phyloP scores from a whole-genome alignment of 768 basidiomycete genomes.

The Naganishia antarctica region DNA sequence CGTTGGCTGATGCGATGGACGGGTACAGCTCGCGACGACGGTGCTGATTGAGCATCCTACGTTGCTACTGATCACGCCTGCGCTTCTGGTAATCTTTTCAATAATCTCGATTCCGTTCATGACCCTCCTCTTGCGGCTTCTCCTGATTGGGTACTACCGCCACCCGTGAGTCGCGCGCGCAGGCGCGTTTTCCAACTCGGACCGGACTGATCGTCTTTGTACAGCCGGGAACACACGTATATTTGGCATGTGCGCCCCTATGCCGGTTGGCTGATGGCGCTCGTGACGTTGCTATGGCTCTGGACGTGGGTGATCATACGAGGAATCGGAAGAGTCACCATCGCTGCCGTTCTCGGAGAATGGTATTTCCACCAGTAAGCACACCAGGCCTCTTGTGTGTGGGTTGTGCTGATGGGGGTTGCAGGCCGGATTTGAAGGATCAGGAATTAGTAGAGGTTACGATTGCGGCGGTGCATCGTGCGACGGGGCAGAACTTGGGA shows the following conservation, averaged over 20 bases:
- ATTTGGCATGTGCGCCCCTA: conserved; percentile 61
- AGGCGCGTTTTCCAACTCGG: not conserved
- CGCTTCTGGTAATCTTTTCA: conserved; percentile 44
- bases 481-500: conserved; percentile 76
- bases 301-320: conserved; percentile 75
- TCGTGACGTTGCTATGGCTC: conserved; percentile 58
- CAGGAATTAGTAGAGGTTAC: conserved; percentile 55
- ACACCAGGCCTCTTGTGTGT: not conserved
- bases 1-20: too few relatives aligned
- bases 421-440: conserved; percentile 19
- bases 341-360: conserved; percentile 76
- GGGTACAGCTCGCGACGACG: conserved; percentile 42
- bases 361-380: conserved; percentile 79
- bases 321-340: conserved; percentile 68
- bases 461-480: conserved; percentile 69
- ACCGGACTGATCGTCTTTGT: not conserved
- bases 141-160: conserved; percentile 49
- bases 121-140: conserved; percentile 44
- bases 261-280: conserved; percentile 69
- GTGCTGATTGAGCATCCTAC: conserved; percentile 47
- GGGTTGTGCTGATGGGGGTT: not conserved
- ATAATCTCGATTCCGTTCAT: conserved; percentile 45
- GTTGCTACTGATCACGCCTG: conserved; percentile 45
- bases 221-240: conserved; percentile 47
- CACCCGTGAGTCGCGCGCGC: conserved; percentile 40